A percentile compares a stretch with the other conserved stretches of the same genome.
Evolutionary conservation across 805 yeast species (phyloP).

Genomic region (Metschnikowia lochheadii): DNA sequence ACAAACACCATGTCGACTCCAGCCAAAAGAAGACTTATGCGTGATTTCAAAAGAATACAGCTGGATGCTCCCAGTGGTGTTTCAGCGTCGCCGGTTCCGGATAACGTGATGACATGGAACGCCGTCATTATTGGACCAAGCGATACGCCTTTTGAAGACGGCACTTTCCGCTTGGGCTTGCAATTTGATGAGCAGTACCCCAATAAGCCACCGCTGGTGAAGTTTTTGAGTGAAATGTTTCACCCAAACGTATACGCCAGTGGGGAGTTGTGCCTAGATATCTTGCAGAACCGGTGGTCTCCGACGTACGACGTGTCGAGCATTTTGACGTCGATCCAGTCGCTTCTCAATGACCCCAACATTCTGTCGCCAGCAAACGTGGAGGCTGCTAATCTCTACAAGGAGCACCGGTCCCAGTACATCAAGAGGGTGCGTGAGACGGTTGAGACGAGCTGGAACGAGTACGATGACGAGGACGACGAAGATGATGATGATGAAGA

Average conservation of each 20-base stretch:
- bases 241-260: conserved; percentile 96
- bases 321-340: conserved; percentile 87
- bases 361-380: conserved; percentile 96
- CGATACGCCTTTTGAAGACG: conserved; percentile 97
- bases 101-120: conserved; percentile 96
- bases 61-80: conserved; percentile 98
- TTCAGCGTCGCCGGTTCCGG: conserved; percentile 94
- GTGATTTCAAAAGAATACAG: conserved; percentile 95
- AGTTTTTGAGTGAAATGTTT: conserved; percentile 90
- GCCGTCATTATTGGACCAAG: conserved; percentile 97
- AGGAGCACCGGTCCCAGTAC: conserved; percentile 92
- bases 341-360: conserved; percentile 91
- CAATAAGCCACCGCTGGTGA: conserved; percentile 91
- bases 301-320: conserved; percentile 98
- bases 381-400: conserved; percentile 93
- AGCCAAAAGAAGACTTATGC: conserved; percentile 97
- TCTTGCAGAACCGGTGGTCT: conserved; percentile 95
- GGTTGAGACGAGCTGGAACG: conserved; percentile 92
- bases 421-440: conserved; percentile 88
- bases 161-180: conserved; percentile 81
- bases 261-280: conserved; percentile 94
- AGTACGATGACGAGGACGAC: conserved; percentile 59
- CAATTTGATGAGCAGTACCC: conserved; percentile 97
- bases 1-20: conserved; percentile 77
- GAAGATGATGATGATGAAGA: conserved; percentile 21